phyloP scores from a whole-genome alignment of 345 rosid genomes.

The Euphorbia pulcherrima region DNA sequence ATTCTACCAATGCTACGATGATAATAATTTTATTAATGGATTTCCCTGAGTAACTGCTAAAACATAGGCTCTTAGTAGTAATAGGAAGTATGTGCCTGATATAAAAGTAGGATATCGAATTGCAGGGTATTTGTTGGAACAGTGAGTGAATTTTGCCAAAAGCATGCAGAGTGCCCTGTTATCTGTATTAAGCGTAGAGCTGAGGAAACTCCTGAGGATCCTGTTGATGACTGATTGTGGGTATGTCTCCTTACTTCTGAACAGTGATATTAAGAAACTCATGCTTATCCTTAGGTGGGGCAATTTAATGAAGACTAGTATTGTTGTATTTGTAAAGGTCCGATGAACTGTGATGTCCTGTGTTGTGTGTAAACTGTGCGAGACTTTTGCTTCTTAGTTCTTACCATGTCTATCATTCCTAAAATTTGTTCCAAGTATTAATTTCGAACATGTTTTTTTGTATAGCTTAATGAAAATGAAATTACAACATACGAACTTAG shows the following conservation, averaged over 20 bases:
- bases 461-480: too few species aligned
- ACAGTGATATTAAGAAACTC: background rate
- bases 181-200: conserved; percentile 77
- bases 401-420: too few species aligned
- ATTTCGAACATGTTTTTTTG: too few species aligned
- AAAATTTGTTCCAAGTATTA: too few species aligned
- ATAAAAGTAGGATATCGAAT: background rate
- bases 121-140: conserved; percentile 94
- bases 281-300: background rate
- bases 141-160: conserved; percentile 88
- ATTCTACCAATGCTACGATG: too few species aligned
- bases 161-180: conserved; percentile 96
- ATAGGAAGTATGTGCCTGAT: too few species aligned
- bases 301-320: background rate
- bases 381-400: too few species aligned
- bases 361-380: background rate
- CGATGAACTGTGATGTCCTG: background rate
- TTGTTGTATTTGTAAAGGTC: background rate
- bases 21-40: background rate
- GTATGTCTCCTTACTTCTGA: background rate
- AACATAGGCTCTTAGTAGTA: too few species aligned
- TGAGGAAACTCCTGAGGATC: conserved; percentile 84
- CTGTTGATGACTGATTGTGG: conserved; percentile 70
- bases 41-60: background rate
- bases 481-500: too few species aligned